Percentiles rank a stretch among this genome's conserved stretches.
Conservation (phyloP, 1,284 basidiomycete species). For the Ceratobasidium sp. region DNA sequence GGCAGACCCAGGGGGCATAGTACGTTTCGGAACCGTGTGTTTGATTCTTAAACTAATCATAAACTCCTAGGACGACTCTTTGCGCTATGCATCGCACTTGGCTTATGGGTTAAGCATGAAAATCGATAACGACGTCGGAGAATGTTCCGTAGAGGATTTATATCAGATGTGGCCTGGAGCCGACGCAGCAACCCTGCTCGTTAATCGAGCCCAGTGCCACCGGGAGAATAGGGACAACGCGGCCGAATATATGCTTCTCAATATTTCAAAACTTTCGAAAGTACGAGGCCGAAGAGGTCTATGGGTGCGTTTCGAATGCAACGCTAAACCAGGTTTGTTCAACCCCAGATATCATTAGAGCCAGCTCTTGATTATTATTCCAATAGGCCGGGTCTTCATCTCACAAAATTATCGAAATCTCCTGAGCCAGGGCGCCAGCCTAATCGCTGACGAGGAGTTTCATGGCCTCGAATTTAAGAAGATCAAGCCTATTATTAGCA, state of each 20-base stretch:
- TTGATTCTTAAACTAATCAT: neutral
- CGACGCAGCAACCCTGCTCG: neutral
- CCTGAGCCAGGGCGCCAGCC: neutral
- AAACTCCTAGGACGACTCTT: constrained; percentile 1
- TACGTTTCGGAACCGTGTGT: neutral
- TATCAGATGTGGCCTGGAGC: constrained; percentile 7
- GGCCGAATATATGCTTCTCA: neutral
- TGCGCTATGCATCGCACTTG: neutral
- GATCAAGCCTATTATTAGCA: too few relatives aligned
- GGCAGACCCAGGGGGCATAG: neutral
- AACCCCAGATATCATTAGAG: too few relatives aligned
- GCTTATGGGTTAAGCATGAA: constrained; percentile 2
- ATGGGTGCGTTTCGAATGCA: constrained; percentile 1
- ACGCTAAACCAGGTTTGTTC: neutral
- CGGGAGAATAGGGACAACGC: neutral
- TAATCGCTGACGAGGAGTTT: neutral
- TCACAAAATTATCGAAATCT: constrained; percentile 5
- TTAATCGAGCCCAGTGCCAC: neutral
- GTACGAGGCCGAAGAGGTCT: neutral
- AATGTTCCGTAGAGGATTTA: neutral
- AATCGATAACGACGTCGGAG: neutral
- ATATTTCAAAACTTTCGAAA: neutral
- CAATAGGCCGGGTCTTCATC: neutral
- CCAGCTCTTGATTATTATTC: too few relatives aligned
- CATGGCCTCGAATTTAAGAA: neutral